Evolutionary conservation across 306 rosid species (phyloP), one percentile per base, ranked within the genome.

Genomic region (Luffa aegyptiaca): DNA sequence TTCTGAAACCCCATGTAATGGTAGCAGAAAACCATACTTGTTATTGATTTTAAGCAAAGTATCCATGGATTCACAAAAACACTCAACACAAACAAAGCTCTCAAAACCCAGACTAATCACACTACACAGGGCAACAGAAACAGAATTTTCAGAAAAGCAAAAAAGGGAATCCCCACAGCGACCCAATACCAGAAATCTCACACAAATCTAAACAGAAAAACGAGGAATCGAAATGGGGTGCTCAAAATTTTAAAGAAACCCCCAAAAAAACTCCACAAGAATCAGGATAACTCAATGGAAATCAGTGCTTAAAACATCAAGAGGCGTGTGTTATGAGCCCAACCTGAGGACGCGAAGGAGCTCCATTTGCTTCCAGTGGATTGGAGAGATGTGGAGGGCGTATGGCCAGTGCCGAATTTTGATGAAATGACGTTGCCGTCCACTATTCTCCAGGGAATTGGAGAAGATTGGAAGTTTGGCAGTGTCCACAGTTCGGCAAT

Each of bases 21-120:
- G 97, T 79, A 89, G 93, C 80, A 93, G 82, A 85, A 89, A 93
- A 49, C 79, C 89, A 82, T 91, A 97, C 83, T 84, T 93, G 90
- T 90, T 93, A 51, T 91, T 97, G 49, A 93, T 95, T 89, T 95
- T 95, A 80, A 95, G 97, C 56, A 93, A 81, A 79, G 99, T 91
- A 83, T 90, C 99, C 99, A 95, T 95, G 58, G 20, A 59, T 59
- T 77, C 55, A 33, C 66, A 70, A 53, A 53, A 46, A 36, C 42
- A 52, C 33, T 42, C 70, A 55, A 48, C 86, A 76, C 41, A 82
- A 57, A 76, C 41, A 82, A 57, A 77, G 73, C 66, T 55, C 75
- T 7, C 79, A 78, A 59, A 76, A 68, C 79, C 77, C 80, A 82
- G 20, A 77, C 62, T 26, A 72, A 82, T 42, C 5, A 68, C 7